phyloP scores from a whole-genome alignment of 768 basidiomycete genomes.

The Coprinellus micaceus region DNA sequence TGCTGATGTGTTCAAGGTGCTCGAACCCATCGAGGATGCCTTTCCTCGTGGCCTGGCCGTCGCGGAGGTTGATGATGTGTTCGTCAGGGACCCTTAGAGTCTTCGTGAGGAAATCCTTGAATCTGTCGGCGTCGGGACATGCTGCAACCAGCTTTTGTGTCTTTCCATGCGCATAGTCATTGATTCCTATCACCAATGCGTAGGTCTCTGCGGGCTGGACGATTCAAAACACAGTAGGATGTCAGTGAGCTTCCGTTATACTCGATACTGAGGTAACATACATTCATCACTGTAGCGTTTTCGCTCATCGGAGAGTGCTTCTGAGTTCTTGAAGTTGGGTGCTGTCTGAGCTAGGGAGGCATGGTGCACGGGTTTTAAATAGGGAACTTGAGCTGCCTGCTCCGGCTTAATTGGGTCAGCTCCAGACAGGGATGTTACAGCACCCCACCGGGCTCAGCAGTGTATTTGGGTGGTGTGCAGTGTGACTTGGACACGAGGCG shows the following conservation, averaged over 20 bases:
- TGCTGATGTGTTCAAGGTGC: conserved; percentile 20
- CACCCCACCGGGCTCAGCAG: no score
- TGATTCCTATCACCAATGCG: conserved; percentile 43
- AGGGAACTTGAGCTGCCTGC: no score
- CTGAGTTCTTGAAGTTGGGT: no score
- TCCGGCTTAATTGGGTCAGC: no score
- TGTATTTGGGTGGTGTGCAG: no score
- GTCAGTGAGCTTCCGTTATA: no score
- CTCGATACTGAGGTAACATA: no score
- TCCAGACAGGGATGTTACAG: no score
- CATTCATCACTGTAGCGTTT: background rate
- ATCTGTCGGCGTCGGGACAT: conserved; percentile 35
- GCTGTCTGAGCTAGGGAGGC: no score
- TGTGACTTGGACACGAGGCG: no score
- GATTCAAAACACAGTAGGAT: background rate
- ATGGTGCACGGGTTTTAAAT: no score
- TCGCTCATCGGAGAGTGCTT: no score
- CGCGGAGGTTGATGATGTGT: conserved; percentile 35
- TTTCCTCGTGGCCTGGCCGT: conserved; percentile 33
- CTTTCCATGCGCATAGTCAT: conserved; percentile 26
- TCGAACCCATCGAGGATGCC: conserved; percentile 31
- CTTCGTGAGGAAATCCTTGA: conserved; percentile 29
- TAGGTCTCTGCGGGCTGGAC: conserved; percentile 21
- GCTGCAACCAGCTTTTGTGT: conserved; percentile 26
- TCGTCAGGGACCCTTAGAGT: conserved; percentile 25